Evolutionary conservation across 495 filamentous ascomycete genomes (phyloP).

Genomic region (Penicillium cinerascens): DNA sequence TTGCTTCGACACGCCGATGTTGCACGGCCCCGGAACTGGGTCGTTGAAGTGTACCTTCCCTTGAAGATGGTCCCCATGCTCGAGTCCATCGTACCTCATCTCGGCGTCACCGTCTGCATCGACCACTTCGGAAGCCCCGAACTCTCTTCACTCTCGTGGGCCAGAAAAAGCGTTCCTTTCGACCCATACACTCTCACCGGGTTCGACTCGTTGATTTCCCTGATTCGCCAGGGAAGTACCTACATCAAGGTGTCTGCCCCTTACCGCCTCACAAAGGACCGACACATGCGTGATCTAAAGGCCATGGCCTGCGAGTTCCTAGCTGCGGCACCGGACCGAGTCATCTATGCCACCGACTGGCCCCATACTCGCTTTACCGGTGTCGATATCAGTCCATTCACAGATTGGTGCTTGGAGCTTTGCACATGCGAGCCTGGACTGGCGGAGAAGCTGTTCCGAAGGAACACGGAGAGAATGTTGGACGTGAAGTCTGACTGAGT

Average conservation of each 20-base stretch:
- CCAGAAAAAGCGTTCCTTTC: constrained; percentile 10
- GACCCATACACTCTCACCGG: constrained; percentile 42
- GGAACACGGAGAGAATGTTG: constrained; percentile 44
- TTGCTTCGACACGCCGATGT: constrained; percentile 43
- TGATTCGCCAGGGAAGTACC: constrained; percentile 35
- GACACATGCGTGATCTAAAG: constrained; percentile 32
- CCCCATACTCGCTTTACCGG: constrained; percentile 49
- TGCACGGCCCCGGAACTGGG: constrained; percentile 44
- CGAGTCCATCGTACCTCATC: constrained; percentile 37
- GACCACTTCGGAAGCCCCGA: constrained; percentile 51
- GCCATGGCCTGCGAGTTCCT: constrained; percentile 39
- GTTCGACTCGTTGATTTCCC: constrained; percentile 38
- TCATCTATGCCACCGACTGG: constrained; percentile 54
- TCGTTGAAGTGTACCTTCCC: constrained; percentile 46
- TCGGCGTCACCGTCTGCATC: constrained; percentile 46
- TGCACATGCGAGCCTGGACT: constrained; percentile 36
- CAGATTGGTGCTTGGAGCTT: constrained; percentile 39
- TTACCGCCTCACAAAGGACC: constrained; percentile 44
- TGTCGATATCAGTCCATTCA: constrained; percentile 43
- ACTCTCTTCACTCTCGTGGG: constrained; percentile 15
- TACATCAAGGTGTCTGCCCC: constrained; percentile 52
- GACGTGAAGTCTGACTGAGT: constrained; percentile 21
- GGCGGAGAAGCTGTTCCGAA: constrained; percentile 41
- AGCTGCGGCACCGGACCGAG: constrained; percentile 29
- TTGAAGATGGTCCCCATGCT: constrained; percentile 41